These are phyloP conservation scores for Podaxis carcinomalis DNA, from an alignment of 768 basidiomycete species.

Conservation along the genomic window DNA sequence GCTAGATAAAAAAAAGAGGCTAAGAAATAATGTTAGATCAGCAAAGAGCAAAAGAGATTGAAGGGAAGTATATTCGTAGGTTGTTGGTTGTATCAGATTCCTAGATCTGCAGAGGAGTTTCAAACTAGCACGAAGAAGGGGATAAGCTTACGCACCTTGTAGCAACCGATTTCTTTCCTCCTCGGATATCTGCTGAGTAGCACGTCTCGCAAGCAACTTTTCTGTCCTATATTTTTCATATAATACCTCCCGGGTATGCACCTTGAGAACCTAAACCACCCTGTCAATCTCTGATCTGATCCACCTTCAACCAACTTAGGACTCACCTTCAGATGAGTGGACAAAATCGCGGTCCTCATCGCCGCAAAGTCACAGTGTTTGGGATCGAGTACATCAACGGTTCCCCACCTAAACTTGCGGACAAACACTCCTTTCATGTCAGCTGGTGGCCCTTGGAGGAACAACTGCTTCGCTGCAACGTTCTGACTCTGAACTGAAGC, in stretches of 20 bases:
- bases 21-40: slow-evolving; percentile 25
- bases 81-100: slow-evolving; percentile 12
- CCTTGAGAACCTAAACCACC: slow-evolving; percentile 65
- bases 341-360: slow-evolving; percentile 77
- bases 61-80: neutral
- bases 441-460: slow-evolving; percentile 54
- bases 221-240: slow-evolving; percentile 94
- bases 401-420: slow-evolving; percentile 85
- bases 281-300: neutral
- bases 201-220: slow-evolving; percentile 83
- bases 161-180: slow-evolving; percentile 69
- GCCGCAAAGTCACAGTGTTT: slow-evolving; percentile 86
- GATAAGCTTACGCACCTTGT: slow-evolving; percentile 46
- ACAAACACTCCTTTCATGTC: slow-evolving; percentile 72
- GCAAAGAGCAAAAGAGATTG: neutral
- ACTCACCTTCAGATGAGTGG: slow-evolving; percentile 80
- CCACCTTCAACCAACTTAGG: neutral
- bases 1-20: slow-evolving; percentile 17
- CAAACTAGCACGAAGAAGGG: neutral
- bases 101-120: slow-evolving; percentile 13
- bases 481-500: slow-evolving; percentile 28
- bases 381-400: slow-evolving; percentile 80
- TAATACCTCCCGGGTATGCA: slow-evolving; percentile 80
- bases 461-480: slow-evolving; percentile 29
- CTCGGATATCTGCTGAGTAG: slow-evolving; percentile 73